Evolutionary conservation across 768 basidiomycete species (phyloP), one percentile per base, ranked within the genome.

Genomic region (Rhizopogon roseolus): DNA sequence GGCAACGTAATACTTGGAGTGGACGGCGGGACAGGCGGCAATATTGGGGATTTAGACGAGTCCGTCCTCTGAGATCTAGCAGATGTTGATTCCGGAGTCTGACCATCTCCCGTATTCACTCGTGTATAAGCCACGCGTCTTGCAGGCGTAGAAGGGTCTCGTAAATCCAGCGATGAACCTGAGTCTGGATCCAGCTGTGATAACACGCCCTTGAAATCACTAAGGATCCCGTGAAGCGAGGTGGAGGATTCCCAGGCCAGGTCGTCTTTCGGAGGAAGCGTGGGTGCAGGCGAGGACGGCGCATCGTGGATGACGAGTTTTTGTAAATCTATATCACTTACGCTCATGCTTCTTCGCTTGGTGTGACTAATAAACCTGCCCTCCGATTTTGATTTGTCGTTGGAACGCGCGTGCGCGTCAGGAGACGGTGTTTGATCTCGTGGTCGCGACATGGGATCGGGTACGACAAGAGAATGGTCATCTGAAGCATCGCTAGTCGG

Each of bases 331-430:
- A 77, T 76, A 62, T 87, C 82, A 49, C 85, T 79, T 49, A 87
- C 81, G 59, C 88, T 90, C 80, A 85, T 81, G 63, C 87, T 90
- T 55, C 88, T 73, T 59, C 86, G 80, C 60, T 86, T 84, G 57
- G 65, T 66, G 44, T 69, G 48, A 60, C 66, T 62, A 32, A 66
- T 53, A 29, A 63, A 53, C 59, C 65, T 69, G 42, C 55, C 66
- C 9, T 68, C 68, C 17, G 61, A 55, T 16, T 59, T 50, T 5
- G 58, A 43, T 38, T 64, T 67, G 17, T 65, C 64, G 41, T 64
- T 64, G 14, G 67, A 59, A 9, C 64, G 61, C 34, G 29, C 29
- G 9, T 32, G 29, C 41, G 64, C 63, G 27, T 68, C 61, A 28
- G 75, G 69, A 44, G 68, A 66, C 5, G 64, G 59, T 2, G 62